These are phyloP conservation scores for Asterella californica DNA, from an alignment of 225 moss, liverwort and hornwort species.

Conservation along the genomic window DNA sequence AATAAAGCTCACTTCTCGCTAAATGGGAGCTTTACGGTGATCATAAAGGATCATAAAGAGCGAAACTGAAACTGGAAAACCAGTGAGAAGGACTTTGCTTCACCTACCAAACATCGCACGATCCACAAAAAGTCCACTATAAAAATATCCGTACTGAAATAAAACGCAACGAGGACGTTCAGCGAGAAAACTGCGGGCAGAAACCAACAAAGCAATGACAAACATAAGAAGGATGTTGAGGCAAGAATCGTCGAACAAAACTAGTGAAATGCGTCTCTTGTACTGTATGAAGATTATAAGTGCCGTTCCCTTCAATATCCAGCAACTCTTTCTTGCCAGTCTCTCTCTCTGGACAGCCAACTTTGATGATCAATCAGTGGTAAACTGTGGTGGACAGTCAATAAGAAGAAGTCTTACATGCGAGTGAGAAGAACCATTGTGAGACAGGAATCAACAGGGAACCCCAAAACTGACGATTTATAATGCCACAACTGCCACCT, in stretches of 20 bases:
- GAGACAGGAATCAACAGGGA: slow-evolving; percentile 15
- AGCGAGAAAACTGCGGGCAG: slow-evolving; percentile 65
- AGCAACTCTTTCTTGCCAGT: not conserved
- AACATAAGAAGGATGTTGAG: no score
- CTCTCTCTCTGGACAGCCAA: no score
- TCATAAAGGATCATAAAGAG: no score
- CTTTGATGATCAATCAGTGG: no score
- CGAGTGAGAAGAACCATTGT: slow-evolving; percentile 62
- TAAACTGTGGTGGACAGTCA: no score
- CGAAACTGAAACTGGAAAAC: not conserved
- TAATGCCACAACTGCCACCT: slow-evolving; percentile 63
- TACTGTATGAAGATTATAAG: no score
- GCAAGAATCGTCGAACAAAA: no score
- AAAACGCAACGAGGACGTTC: slow-evolving; percentile 57
- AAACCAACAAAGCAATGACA: not conserved
- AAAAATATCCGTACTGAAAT: slow-evolving; percentile 73
- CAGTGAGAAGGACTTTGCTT: not conserved
- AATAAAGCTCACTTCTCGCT: not conserved
- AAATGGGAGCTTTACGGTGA: no score
- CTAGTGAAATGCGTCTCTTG: no score
- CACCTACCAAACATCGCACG: slow-evolving; percentile 75
- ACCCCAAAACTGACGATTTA: slow-evolving; percentile 80
- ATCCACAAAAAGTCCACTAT: slow-evolving; percentile 64
- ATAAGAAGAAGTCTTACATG: slow-evolving; percentile 48
- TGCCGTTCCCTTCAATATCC: no score